Conservation (phyloP, 163 green algal genomes). For the Volvox carteri region DNA sequence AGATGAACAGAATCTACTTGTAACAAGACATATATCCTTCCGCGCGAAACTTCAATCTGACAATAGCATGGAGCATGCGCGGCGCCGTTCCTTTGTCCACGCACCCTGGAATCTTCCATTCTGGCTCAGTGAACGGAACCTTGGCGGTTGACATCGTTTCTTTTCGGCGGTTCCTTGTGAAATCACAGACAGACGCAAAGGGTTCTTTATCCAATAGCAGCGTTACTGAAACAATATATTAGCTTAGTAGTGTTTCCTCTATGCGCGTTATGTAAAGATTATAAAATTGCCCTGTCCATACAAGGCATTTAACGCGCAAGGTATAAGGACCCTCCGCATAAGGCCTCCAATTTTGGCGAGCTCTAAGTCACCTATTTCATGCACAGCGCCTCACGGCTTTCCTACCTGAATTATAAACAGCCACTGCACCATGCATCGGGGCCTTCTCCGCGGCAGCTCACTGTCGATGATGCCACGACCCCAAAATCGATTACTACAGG, state of each 20-base stretch:
- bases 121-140: constrained; percentile 70
- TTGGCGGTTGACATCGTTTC: constrained; percentile 61
- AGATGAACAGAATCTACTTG: no score
- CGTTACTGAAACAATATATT: not conserved
- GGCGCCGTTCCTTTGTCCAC: not conserved
- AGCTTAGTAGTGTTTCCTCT: not conserved
- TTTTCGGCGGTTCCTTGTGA: not conserved
- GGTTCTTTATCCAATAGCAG: not conserved
- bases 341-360: not conserved
- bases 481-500: no score
- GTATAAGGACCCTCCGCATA: constrained; percentile 25
- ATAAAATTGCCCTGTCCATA: not conserved
- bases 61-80: not conserved
- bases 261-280: not conserved
- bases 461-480: no score
- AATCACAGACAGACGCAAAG: not conserved
- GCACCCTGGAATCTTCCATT: constrained; percentile 81
- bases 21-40: no score
- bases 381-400: no score
- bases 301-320: not conserved
- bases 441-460: no score
- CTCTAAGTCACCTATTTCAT: not conserved
- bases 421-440: no score
- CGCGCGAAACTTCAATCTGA: not conserved
- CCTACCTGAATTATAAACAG: no score